Base-by-base conservation (phyloP, 441 rosid genomes). In the Croton setiger region DNA sequence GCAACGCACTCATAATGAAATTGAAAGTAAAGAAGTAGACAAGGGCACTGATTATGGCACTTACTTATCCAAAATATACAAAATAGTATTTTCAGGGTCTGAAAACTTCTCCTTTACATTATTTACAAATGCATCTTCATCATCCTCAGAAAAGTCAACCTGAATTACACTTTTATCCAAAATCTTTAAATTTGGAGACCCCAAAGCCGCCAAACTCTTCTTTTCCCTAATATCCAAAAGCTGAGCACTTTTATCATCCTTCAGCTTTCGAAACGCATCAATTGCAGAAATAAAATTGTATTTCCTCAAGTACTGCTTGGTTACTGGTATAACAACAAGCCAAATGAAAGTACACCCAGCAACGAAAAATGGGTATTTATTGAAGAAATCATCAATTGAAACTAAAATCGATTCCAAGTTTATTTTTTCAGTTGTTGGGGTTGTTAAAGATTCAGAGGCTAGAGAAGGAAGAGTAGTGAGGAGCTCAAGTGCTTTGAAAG, bases 281-380 rank as follows among this genome's bases (percentile, higher is more conserved):
- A 86, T 75, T 67, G 96, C 90, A 44, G 82, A 67, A 36, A 87
- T 74, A 45, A 80, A 86, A 70, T 85, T 93, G 81, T 82, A 91
- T 79, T 89, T 89, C 67, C 88, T 84, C 48, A 91, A 63, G 74
- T 85, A 89, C 63, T 79, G 76, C 4, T 84, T 51, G 27, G 80
- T 78, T 10, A 85, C 52, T 0, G 98, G 98, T 27, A 79, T 61
- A 39, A 82, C 90, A 15, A 89, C 86, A n/a, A 91, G 89, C 82
- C 96, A 93, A 53, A 89, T 66, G 82, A 93, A 89, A 0, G 92
- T 71, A 71, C 97, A 93, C 8, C 93, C 91, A 41, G 86, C 87
- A 55, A 93, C 96, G 63, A 93, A 93, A 77, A 93, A 91, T 0
- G 98, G 98, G 79, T 93, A 73, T 75, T 78, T 82, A 76, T 78